Percentiles rank a stretch among this genome's conserved stretches.
phyloP scores from a whole-genome alignment of 257 asterid genomes.

The Przewalskia tangutica region DNA sequence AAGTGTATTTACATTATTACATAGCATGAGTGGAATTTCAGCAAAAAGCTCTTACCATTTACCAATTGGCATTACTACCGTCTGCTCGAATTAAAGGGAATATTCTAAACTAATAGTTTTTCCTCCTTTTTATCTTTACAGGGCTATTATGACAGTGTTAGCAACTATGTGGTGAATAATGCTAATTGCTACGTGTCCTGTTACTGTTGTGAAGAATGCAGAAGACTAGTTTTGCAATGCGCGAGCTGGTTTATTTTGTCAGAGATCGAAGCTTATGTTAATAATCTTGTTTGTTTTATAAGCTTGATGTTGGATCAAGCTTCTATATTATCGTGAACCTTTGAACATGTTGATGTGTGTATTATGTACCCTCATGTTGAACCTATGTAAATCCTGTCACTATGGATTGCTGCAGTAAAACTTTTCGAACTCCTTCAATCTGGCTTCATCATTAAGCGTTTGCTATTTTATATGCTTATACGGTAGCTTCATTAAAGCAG shows the following conservation, averaged over 20 bases:
- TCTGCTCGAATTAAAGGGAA: not conserved
- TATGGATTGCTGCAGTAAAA: not conserved
- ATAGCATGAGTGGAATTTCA: not conserved
- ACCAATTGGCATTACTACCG: not conserved
- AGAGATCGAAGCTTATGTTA: not conserved
- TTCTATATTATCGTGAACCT: not conserved
- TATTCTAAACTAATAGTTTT: not conserved
- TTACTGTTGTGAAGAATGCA: slow-evolving; percentile 63
- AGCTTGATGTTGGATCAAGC: not conserved
- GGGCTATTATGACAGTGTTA: slow-evolving; percentile 90
- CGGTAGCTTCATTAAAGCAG: not conserved
- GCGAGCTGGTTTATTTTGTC: slow-evolving; percentile 3
- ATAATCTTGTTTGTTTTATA: not conserved
- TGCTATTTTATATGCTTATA: not conserved
- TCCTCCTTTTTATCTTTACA: slow-evolving; percentile 20
- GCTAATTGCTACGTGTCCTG: slow-evolving; percentile 80
- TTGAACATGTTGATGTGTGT: not conserved
- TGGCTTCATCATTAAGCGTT: not conserved
- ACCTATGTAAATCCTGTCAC: not conserved
- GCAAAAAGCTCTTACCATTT: not conserved
- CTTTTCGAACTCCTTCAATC: not conserved
- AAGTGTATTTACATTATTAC: too few relatives aligned
- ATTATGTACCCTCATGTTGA: not conserved
- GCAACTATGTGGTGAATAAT: slow-evolving; percentile 74
- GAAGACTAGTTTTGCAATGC: slow-evolving; percentile 26